A percentile compares a stretch with the other conserved stretches of the same genome.
These are phyloP conservation scores for Gastrodia elata DNA, from an alignment of 106 monocot genomes.

Conservation along the genomic window DNA sequence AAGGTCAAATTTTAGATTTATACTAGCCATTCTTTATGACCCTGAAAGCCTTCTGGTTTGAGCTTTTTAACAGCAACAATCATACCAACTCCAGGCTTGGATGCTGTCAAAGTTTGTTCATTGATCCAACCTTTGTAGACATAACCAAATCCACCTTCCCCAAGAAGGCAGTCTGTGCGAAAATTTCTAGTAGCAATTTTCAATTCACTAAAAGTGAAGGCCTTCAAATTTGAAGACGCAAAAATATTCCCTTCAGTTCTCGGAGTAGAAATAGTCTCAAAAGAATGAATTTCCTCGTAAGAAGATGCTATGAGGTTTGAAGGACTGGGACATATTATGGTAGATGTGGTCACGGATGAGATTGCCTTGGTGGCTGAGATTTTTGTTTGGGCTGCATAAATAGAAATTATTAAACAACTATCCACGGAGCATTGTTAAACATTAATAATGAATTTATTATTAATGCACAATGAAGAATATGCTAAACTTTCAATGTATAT, in stretches of 20 bases:
- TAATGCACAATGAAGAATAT: too few relatives aligned
- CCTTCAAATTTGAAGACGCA: conserved; percentile 68
- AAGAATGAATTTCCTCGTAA: conserved; percentile 21
- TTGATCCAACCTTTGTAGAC: conserved; percentile 94
- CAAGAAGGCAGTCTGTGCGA: conserved; percentile 62
- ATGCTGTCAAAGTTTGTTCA: conserved; percentile 41
- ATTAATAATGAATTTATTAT: background rate
- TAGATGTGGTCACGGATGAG: conserved; percentile 15
- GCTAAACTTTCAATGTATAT: too few relatives aligned
- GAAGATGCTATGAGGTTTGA: conserved; percentile 46
- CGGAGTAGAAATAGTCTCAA: conserved; percentile 32
- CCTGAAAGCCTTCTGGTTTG: conserved; percentile 90
- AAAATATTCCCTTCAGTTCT: conserved; percentile 72
- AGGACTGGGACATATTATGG: conserved; percentile 20
- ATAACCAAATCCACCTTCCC: conserved; percentile 90
- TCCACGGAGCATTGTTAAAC: background rate
- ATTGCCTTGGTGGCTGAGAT: conserved; percentile 22
- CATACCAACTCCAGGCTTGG: conserved; percentile 68
- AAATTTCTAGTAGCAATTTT: conserved; percentile 75
- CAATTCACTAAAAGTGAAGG: conserved; percentile 59
- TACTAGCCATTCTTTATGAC: conserved; percentile 98
- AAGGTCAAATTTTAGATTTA: background rate
- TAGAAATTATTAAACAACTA: conserved; percentile 7
- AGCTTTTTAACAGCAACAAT: conserved; percentile 87
- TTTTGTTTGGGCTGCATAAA: conserved; percentile 31